Percentiles rank a stretch among this genome's conserved stretches.
Evolutionary conservation across 1,284 basidiomycete species (phyloP).

Genomic region (Grifola frondosa): DNA sequence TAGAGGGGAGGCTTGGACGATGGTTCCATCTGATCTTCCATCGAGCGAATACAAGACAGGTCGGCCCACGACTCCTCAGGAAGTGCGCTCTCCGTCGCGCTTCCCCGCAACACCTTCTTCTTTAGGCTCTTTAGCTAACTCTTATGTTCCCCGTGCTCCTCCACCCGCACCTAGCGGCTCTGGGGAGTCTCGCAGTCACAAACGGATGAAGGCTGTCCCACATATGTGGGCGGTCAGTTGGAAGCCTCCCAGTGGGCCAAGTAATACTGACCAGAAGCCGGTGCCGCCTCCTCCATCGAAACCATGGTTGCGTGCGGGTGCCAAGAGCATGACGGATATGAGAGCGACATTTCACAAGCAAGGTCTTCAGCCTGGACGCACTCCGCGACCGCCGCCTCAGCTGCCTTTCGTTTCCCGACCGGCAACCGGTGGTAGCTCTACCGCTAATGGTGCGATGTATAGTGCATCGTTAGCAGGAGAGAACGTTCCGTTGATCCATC

Average conservation of each 20-base stretch:
- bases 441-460: constrained; percentile 12
- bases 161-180: constrained; percentile 18
- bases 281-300: constrained; percentile 16
- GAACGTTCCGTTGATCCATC: constrained; percentile 5
- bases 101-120: constrained; percentile 11
- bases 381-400: constrained; percentile 9
- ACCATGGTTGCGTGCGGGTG: constrained; percentile 28
- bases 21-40: constrained; percentile 38
- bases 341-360: constrained; percentile 36
- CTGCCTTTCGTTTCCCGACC: constrained; percentile 23
- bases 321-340: constrained; percentile 63
- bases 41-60: constrained; percentile 28
- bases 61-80: constrained; percentile 33
- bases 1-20: constrained; percentile 42
- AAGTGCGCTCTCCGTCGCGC: constrained; percentile 17
- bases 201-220: constrained; percentile 39
- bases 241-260: constrained; percentile 40
- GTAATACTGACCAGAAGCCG: constrained; percentile 17
- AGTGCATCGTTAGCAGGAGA: constrained; percentile 13
- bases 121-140: constrained; percentile 5
- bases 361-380: constrained; percentile 36
- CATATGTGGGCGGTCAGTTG: constrained; percentile 47
- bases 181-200: constrained; percentile 21
- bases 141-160: constrained; percentile 33
- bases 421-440: constrained; percentile 21